A percentile compares a stretch with the other conserved stretches of the same genome.
These are phyloP conservation scores for Trichosphaerium sp. DNA, from an alignment of 78 protist species.

Conservation along the genomic window DNA sequence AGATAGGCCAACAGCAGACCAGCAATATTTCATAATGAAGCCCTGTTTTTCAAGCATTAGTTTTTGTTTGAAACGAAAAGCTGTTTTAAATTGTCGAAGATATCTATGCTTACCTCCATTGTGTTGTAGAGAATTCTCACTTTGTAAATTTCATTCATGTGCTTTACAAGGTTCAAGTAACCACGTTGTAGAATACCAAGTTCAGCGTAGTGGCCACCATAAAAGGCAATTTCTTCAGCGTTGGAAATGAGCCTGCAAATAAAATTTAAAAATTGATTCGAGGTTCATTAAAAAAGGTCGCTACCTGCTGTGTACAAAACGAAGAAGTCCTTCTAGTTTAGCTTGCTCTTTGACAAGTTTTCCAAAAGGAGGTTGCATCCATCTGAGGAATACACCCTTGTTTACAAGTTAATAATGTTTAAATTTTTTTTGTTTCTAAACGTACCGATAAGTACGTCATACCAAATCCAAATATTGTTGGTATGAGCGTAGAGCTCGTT, in stretches of 20 bases:
- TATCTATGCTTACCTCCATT: too few species aligned
- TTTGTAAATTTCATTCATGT: neutral
- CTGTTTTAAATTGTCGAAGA: too few species aligned
- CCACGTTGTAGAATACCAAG: neutral
- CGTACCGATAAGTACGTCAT: neutral
- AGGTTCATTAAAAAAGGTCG: too few species aligned
- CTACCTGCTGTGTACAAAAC: slow-evolving; percentile 11
- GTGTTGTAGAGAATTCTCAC: neutral
- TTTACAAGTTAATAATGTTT: neutral
- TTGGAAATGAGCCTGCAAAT: slow-evolving; percentile 16
- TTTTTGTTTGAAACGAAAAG: too few species aligned
- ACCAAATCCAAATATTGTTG: neutral
- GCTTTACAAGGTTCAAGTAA: neutral
- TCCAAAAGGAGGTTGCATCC: slow-evolving; percentile 20
- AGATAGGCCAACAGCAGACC: slow-evolving; percentile 16
- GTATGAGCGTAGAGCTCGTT: neutral
- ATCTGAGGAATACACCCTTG: neutral
- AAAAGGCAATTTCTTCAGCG: slow-evolving; percentile 42
- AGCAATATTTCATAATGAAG: slow-evolving; percentile 36
- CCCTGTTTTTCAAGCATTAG: slow-evolving; percentile 16
- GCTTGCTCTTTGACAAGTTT: slow-evolving; percentile 6
- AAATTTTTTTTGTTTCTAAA: neutral
- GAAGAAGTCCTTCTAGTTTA: slow-evolving; percentile 16
- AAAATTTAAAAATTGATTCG: too few species aligned
- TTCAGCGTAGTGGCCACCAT: slow-evolving; percentile 19